These are phyloP conservation scores for Oryza punctata DNA, from an alignment of 176 grass and related monocot genomes.

Conservation along the genomic window DNA sequence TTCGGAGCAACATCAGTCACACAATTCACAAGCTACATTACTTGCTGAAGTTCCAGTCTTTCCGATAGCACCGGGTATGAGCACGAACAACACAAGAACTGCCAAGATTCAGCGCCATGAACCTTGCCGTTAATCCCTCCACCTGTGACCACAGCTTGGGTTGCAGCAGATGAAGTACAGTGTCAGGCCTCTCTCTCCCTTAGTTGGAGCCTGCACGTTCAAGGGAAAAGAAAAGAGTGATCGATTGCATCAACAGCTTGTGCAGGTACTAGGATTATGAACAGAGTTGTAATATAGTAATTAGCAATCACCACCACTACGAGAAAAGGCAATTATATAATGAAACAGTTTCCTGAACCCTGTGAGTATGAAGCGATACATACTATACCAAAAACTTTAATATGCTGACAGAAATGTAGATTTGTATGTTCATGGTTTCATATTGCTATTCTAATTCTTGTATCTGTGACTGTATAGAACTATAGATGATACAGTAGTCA, in stretches of 20 bases:
- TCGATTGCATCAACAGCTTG: background rate
- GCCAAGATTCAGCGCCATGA: constrained; percentile 29
- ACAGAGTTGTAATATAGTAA: background rate
- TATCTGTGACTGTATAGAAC: background rate
- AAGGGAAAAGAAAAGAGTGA: background rate
- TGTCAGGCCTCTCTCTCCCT: constrained; percentile 64
- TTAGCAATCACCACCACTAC: background rate
- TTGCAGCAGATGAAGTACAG: constrained; percentile 97
- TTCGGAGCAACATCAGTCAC: background rate
- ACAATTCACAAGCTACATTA: background rate
- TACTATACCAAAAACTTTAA: background rate
- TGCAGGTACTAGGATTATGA: background rate
- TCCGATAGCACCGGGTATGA: background rate
- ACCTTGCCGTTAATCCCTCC: constrained; percentile 67
- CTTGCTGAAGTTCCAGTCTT: constrained; percentile 2
- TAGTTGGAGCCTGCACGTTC: constrained; percentile 54
- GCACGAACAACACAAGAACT: background rate
- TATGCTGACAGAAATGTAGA: constrained; percentile 5
- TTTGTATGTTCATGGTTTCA: background rate
- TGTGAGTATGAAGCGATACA: background rate
- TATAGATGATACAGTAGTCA: background rate
- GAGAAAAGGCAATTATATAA: background rate
- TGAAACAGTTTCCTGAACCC: background rate
- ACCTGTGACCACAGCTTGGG: constrained; percentile 87
- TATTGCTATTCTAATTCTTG: constrained; percentile 21